Percentiles rank a stretch among this genome's conserved stretches.
Conservation (phyloP, 352 stramenopile species). For the Globisporangium polare region DNA sequence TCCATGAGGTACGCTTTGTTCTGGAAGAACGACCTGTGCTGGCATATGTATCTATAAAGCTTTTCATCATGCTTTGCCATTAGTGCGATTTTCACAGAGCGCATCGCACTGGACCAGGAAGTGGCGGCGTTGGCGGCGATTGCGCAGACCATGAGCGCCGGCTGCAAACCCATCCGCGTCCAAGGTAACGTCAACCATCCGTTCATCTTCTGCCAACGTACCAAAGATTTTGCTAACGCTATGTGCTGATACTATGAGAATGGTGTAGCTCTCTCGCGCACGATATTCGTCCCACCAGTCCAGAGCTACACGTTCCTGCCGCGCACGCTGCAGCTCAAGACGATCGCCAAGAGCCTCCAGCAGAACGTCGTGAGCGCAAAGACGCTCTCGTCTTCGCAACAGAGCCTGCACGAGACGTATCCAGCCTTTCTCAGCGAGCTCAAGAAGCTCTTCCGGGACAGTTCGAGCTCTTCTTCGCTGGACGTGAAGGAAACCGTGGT, state of each 20-base stretch:
- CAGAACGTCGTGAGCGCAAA: slow-evolving; percentile 37
- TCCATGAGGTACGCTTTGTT: slow-evolving; percentile 6
- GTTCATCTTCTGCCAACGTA: not conserved
- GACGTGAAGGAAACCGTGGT: slow-evolving; percentile 12
- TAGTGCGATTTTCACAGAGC: slow-evolving; percentile 27
- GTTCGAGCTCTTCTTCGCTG: not conserved
- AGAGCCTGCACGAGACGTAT: slow-evolving; percentile 20
- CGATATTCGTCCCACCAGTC: slow-evolving; percentile 21
- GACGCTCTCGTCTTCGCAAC: slow-evolving; percentile 4
- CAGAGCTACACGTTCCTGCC: slow-evolving; percentile 39
- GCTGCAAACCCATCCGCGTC: slow-evolving; percentile 27
- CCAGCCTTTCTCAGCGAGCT: slow-evolving; percentile 19
- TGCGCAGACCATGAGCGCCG: slow-evolving; percentile 27
- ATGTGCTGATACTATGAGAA: not conserved
- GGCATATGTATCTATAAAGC: too few species aligned
- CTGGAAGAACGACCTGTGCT: not conserved
- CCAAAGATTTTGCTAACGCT: not conserved
- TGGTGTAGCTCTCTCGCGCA: slow-evolving; percentile 27
- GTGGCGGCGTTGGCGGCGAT: slow-evolving; percentile 26
- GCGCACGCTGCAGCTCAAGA: slow-evolving; percentile 29
- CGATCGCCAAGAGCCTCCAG: slow-evolving; percentile 36
- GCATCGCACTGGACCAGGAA: slow-evolving; percentile 17
- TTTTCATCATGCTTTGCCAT: too few species aligned
- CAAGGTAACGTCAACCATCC: slow-evolving; percentile 20
- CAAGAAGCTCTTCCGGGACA: slow-evolving; percentile 6